Percentiles rank a stretch among this genome's conserved stretches.
Evolutionary conservation across 805 yeast species (phyloP).

Genomic region (Candida endomychidarum): DNA sequence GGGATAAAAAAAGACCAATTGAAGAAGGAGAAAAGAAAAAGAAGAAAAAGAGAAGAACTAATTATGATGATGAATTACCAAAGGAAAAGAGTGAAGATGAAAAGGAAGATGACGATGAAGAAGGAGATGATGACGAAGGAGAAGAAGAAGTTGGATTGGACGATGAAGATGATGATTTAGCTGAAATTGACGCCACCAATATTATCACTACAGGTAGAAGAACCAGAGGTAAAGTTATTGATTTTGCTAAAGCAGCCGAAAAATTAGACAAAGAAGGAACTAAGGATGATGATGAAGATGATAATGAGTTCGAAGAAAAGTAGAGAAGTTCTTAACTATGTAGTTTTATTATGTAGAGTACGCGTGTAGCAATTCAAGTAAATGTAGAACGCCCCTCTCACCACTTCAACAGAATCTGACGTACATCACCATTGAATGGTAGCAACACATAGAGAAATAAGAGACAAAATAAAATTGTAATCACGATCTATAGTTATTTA

Average conservation of each 20-base stretch:
- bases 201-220: constrained; percentile 84
- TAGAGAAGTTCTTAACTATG: neutral
- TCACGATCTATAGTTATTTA: neutral
- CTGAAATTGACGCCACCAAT: constrained; percentile 78
- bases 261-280: constrained; percentile 52
- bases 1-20: constrained; percentile 13
- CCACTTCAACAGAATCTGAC: no score
- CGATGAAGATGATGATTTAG: constrained; percentile 68
- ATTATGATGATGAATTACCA: constrained; percentile 60
- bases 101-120: constrained; percentile 49
- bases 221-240: constrained; percentile 87
- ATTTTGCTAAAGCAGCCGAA: constrained; percentile 77
- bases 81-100: constrained; percentile 40
- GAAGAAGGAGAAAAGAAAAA: constrained; percentile 19
- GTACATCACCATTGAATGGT: no score
- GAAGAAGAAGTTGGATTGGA: constrained; percentile 51
- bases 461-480: no score
- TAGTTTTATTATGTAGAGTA: neutral
- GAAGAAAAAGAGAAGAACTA: constrained; percentile 56
- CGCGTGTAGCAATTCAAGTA: no score
- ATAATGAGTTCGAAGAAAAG: constrained; percentile 27
- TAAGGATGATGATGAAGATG: constrained; percentile 42
- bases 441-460: no score
- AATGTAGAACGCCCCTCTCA: no score
- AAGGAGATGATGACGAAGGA: constrained; percentile 44